Evolutionary conservation across 1,284 basidiomycete species (phyloP).

Genomic region (Pulchroboletus neoregius): DNA sequence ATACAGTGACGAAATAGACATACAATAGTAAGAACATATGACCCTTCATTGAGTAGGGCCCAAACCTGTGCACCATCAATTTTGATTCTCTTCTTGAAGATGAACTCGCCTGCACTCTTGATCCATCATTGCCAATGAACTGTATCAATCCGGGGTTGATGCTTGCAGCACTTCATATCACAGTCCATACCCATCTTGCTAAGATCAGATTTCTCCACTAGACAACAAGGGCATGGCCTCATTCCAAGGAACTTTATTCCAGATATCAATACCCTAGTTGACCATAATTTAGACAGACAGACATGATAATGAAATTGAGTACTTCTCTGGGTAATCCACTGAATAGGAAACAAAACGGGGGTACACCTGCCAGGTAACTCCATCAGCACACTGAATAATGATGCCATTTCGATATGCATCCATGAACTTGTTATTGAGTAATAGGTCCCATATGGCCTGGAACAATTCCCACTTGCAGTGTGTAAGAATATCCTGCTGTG

Average conservation of each 20-base stretch:
- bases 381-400: background rate
- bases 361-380: background rate
- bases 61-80: background rate
- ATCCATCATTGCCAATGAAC: background rate
- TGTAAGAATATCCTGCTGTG: background rate
- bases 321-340: background rate
- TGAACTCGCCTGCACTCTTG: background rate
- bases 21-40: background rate
- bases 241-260: constrained; percentile 2
- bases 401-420: background rate
- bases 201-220: constrained; percentile 1
- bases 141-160: background rate
- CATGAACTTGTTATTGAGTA: constrained; percentile 1
- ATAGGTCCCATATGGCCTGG: constrained; percentile 1
- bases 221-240: constrained; percentile 1
- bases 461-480: background rate
- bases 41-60: background rate
- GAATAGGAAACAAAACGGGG: background rate
- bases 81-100: background rate
- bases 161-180: background rate
- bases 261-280: constrained; percentile 1
- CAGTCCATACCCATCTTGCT: background rate
- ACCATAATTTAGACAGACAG: background rate
- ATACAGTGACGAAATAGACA: background rate
- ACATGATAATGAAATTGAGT: background rate